These are phyloP conservation scores for Piper betle DNA, from an alignment of 164 flowering plant species.

Conservation along the genomic window DNA sequence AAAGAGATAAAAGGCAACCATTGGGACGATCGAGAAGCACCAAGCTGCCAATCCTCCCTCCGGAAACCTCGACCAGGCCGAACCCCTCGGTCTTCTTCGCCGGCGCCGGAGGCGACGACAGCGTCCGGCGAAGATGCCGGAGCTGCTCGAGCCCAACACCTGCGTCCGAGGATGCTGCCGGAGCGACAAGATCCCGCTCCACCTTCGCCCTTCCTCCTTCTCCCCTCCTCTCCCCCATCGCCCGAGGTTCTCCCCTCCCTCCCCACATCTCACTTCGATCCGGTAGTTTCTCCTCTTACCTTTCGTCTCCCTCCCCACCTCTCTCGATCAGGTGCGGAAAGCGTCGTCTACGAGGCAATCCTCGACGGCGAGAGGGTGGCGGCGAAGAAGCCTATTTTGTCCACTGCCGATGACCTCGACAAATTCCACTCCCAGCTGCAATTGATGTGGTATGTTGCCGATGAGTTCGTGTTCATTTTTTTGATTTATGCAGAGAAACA, in stretches of 20 bases:
- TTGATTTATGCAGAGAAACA: background rate
- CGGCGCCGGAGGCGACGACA: background rate
- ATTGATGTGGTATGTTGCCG: slow-evolving; percentile 51
- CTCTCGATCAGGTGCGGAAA: slow-evolving; percentile 51
- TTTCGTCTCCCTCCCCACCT: background rate
- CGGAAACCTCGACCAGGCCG: too few relatives aligned
- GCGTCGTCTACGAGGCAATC: slow-evolving; percentile 70
- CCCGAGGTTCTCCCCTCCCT: slow-evolving; percentile 33
- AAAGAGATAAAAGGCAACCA: too few relatives aligned
- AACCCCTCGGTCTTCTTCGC: too few relatives aligned
- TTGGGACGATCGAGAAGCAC: too few relatives aligned
- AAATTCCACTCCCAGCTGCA: slow-evolving; percentile 69
- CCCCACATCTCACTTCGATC: too few relatives aligned
- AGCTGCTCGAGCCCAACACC: slow-evolving; percentile 58
- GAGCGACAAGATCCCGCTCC: slow-evolving; percentile 66
- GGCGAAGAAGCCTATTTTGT: slow-evolving; percentile 65
- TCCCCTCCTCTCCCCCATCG: slow-evolving; percentile 57
- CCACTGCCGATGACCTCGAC: slow-evolving; percentile 68
- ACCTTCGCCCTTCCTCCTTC: slow-evolving; percentile 60
- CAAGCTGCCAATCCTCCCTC: too few relatives aligned
- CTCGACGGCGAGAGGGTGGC: slow-evolving; percentile 62
- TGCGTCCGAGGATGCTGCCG: slow-evolving; percentile 82
- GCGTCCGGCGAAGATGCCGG: slow-evolving; percentile 33
- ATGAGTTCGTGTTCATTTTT: background rate
- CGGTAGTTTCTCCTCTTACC: background rate